Base-by-base conservation (phyloP, 2,329 filamentous ascomycete species). In the Talaromyces sp. region DNA sequence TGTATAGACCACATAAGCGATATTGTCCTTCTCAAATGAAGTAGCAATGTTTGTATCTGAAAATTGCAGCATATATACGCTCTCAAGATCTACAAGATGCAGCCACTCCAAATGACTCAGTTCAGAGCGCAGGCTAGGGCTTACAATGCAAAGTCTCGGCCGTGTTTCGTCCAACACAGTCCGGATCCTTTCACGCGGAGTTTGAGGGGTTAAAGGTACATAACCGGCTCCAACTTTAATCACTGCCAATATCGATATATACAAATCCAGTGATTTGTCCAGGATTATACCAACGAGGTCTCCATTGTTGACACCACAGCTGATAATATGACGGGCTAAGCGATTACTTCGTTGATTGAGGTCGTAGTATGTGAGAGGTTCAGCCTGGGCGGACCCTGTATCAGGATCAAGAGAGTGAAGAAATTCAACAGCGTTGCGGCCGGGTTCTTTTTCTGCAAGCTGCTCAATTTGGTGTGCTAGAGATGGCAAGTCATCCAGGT, bases 1-100 rank as follows among this genome's bases (percentile, higher is more conserved):
- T 0, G 90, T 95, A 71, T 90, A 95, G 1, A 95, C 87, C 19
- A 89, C 84, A 69, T 95, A 95, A 7, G 90, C 87, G 2, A 90
- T 70, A 14, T 85, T 77, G 1, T 80, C 77, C 0, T 78, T 63
- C 38, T 51, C 57, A 57, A 65, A 51, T 12, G 53, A 54, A 21
- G 53, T 50, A 9, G 52, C 54, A 38, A 63, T 35, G 52, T 65
- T 65, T 19, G 53, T 55, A 14, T 65, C 61, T 17, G 59, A 31
- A 41, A 59, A 65, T 10, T 62, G 55, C 24, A 66, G 56, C 11
- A 67, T 27, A 41, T 61, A 61, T 9, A 61, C 57, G 50, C 57
- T 54, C 4, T 57, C 57, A 3, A 65, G 35, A 14, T 56, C 53
- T 10, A 71, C 61, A 38, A 65, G 54, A 8, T 61, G 60, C 9